Percentiles rank a stretch among this genome's conserved stretches.
These are phyloP conservation scores for Mucor mucedo DNA, from an alignment of 371 early-diverging fungal species.

Conservation along the genomic window DNA sequence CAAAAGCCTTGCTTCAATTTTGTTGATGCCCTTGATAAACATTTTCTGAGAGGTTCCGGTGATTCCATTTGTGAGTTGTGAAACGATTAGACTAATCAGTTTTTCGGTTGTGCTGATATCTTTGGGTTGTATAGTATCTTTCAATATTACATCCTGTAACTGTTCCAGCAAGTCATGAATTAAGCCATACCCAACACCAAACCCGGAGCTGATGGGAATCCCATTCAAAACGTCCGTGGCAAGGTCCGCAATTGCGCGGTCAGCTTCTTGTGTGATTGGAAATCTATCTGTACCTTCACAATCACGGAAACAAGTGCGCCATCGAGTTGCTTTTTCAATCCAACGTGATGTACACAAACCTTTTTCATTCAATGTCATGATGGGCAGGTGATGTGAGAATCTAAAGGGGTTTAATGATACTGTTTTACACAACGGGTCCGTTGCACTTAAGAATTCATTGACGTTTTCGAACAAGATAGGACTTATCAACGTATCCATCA, in stretches of 20 bases:
- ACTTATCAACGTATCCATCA: constrained; percentile 23
- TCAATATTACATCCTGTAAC: constrained; percentile 20
- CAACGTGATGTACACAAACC: constrained; percentile 23
- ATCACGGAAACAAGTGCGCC: constrained; percentile 45
- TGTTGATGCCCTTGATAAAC: constrained; percentile 24
- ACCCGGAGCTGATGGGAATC: constrained; percentile 28
- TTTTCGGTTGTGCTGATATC: constrained; percentile 10
- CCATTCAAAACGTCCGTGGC: constrained; percentile 39
- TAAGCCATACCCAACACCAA: constrained; percentile 30
- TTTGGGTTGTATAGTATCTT: constrained; percentile 15
- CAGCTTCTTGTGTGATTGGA: constrained; percentile 16
- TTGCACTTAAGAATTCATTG: constrained; percentile 6
- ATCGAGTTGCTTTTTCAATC: constrained; percentile 35
- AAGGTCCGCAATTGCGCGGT: constrained; percentile 28
- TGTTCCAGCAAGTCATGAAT: constrained; percentile 32
- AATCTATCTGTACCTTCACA: constrained; percentile 36
- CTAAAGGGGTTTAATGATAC: constrained; percentile 20
- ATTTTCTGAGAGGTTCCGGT: constrained; percentile 13
- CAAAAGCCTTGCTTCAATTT: constrained; percentile 20
- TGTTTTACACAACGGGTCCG: constrained; percentile 8
- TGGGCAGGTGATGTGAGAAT: constrained; percentile 27
- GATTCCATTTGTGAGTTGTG: constrained; percentile 16
- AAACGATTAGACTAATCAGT: constrained; percentile 20
- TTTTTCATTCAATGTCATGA: constrained; percentile 14
- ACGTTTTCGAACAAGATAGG: constrained; percentile 26